A percentile compares a stretch with the other conserved stretches of the same genome.
Evolutionary conservation across 352 stramenopile species (phyloP).

Genomic region (Pythium guiyangense): DNA sequence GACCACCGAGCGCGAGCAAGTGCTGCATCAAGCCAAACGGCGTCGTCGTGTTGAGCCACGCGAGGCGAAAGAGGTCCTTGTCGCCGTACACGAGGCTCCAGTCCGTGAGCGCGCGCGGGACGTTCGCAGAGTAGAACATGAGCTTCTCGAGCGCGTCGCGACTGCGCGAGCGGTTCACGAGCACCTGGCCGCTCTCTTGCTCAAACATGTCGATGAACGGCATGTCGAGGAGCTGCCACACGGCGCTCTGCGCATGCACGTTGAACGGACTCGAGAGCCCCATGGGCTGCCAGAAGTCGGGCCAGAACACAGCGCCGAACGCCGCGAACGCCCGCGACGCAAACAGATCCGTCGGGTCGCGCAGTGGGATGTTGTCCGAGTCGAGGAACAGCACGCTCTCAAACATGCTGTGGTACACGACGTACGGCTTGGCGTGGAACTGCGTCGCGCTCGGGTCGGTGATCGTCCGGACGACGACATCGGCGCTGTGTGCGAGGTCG

Average conservation of each 20-base stretch:
- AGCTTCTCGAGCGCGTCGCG: slow-evolving; percentile 19
- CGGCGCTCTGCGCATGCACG: slow-evolving; percentile 18
- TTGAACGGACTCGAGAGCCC: slow-evolving; percentile 24
- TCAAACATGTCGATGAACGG: slow-evolving; percentile 34
- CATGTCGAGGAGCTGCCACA: slow-evolving; percentile 28
- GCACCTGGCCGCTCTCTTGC: slow-evolving; percentile 30
- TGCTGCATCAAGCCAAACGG: slow-evolving; percentile 44
- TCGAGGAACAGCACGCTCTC: slow-evolving; percentile 27
- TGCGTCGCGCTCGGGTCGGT: slow-evolving; percentile 12
- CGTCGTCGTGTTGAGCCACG: slow-evolving; percentile 43
- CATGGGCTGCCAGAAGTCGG: slow-evolving; percentile 26
- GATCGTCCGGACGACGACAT: slow-evolving; percentile 18
- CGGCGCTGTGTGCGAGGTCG: slow-evolving; percentile 7
- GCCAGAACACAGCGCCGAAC: slow-evolving; percentile 28
- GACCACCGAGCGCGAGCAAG: slow-evolving; percentile 36
- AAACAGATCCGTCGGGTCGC: slow-evolving; percentile 29
- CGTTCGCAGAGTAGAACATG: slow-evolving; percentile 41
- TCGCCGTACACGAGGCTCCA: slow-evolving; percentile 41
- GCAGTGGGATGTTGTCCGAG: slow-evolving; percentile 24
- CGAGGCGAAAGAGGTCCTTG: slow-evolving; percentile 60
- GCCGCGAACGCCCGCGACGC: slow-evolving; percentile 13
- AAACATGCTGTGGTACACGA: slow-evolving; percentile 18
- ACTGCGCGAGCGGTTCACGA: slow-evolving; percentile 20
- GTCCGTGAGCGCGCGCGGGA: slow-evolving; percentile 25
- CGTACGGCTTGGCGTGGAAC: slow-evolving; percentile 27